phyloP scores from a whole-genome alignment of 1,284 basidiomycete species.

The Schizophyllum amplum region DNA sequence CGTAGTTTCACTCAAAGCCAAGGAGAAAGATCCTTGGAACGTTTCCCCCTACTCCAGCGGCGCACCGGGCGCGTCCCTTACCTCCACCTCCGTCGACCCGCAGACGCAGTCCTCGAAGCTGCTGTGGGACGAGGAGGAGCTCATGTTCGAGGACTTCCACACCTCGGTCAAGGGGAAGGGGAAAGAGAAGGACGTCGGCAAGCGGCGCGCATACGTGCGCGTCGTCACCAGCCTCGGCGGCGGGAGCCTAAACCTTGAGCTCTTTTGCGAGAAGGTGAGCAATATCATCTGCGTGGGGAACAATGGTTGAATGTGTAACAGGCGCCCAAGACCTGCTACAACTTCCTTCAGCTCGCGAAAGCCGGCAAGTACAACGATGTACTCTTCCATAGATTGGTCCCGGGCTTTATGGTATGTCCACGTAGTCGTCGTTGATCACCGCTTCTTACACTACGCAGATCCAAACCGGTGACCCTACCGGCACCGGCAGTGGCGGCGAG shows the following conservation, averaged over 20 bases:
- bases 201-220: constrained; percentile 84
- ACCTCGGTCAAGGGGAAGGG: constrained; percentile 72
- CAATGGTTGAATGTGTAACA: constrained; percentile 23
- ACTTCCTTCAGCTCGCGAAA: constrained; percentile 89
- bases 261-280: constrained; percentile 85
- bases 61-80: constrained; percentile 87
- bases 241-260: constrained; percentile 81
- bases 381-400: constrained; percentile 89
- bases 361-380: constrained; percentile 87
- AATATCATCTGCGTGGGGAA: too few relatives aligned
- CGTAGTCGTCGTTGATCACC: not conserved
- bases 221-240: constrained; percentile 87
- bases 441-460: constrained; percentile 38
- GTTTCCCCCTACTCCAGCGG: constrained; percentile 87
- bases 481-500: constrained; percentile 88
- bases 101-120: constrained; percentile 71
- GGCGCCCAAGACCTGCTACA: constrained; percentile 97
- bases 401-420: constrained; percentile 85
- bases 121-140: constrained; percentile 88
- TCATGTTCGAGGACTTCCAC: constrained; percentile 87
- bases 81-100: constrained; percentile 85
- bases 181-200: constrained; percentile 88
- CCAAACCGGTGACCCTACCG: constrained; percentile 95
- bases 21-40: constrained; percentile 70
- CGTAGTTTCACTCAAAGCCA: constrained; percentile 39